These are phyloP conservation scores for Hymenoscyphus fructigenus DNA, from an alignment of 2,329 filamentous ascomycete species.

Conservation along the genomic window DNA sequence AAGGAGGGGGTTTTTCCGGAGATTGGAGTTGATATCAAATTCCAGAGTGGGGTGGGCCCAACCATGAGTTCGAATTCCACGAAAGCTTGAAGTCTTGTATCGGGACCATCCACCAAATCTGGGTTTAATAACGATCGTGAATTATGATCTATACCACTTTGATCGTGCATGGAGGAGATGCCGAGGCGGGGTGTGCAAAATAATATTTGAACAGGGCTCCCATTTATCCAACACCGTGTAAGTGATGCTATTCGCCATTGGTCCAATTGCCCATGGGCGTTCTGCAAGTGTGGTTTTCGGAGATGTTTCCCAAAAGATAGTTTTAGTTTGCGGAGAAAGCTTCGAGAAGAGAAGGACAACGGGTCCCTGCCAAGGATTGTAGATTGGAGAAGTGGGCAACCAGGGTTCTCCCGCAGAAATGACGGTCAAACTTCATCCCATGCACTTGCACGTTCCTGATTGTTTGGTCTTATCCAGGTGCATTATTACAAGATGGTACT, in stretches of 20 bases:
- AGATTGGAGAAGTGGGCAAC: background rate
- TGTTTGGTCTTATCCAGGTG: background rate
- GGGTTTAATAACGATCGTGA: background rate
- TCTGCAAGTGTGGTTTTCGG: background rate
- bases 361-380: background rate
- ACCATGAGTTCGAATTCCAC: too few relatives aligned
- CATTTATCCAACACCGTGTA: background rate
- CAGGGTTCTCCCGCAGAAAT: background rate
- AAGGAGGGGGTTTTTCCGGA: background rate
- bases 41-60: too few relatives aligned
- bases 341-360: slow-evolving; percentile 3
- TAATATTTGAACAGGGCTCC: background rate
- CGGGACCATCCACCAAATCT: background rate
- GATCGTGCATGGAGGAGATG: background rate
- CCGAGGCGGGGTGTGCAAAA: background rate
- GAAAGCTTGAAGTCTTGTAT: background rate
- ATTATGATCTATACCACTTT: background rate
- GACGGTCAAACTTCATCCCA: background rate
- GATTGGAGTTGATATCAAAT: background rate
- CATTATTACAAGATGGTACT: background rate
- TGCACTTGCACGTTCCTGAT: background rate
- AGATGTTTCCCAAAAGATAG: slow-evolving; percentile 1
- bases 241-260: background rate
- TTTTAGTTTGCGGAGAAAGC: slow-evolving; percentile 4
- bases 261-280: background rate